Base-by-base conservation (phyloP, 805 yeast species). In the Candida cerambycidarum region DNA sequence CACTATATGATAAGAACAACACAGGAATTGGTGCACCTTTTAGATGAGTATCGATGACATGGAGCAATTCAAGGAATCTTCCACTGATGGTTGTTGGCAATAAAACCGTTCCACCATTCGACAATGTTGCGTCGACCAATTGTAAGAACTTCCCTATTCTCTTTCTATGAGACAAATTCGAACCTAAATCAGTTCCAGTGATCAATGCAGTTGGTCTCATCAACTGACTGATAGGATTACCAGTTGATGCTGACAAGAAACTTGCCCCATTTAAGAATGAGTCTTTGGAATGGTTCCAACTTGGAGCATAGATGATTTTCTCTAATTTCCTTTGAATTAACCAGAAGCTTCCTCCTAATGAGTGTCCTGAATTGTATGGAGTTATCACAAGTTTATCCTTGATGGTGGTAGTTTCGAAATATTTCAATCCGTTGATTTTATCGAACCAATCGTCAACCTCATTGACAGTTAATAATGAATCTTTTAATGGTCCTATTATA, bases 291-390 rank as follows among this genome's bases (percentile, higher is more conserved):
- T 93, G 98, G 60, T 90, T 92, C 98, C 98, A 93, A 34, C 85
- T 80, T 1, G 93, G 89, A 0, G 96, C 95, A 61, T 89, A 88
- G 2, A 92, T 69, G n/a, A 90, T 67, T 48, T 83, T 83, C 51
- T 92, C 97, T 13, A 82, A 77, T 47, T 84, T 81, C 43, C 82
- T 82, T 34, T 77, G 75, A 9, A 92, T 61, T 28, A 83, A 68
- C 97, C 97, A 90, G 35, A 90, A 79, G 0, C 95, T 80, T 11
- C 99, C 98, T 47, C 99, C 99, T 21, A 93, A 72, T 0, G 95
- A 75, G 57, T 88, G 96, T 3, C 99, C 99, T 0, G 97, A 83
- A 59, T 86, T 89, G 52, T 82, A 81, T 0, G 97, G 95, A 0
- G 95, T 82, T 16, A 92, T 67, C 3, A 78, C 70, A 28, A 83